Percentiles rank a stretch among this genome's conserved stretches.
Evolutionary conservation across 371 early-diverging fungal species (phyloP).

Genomic region (Fennellomyces sp.): DNA sequence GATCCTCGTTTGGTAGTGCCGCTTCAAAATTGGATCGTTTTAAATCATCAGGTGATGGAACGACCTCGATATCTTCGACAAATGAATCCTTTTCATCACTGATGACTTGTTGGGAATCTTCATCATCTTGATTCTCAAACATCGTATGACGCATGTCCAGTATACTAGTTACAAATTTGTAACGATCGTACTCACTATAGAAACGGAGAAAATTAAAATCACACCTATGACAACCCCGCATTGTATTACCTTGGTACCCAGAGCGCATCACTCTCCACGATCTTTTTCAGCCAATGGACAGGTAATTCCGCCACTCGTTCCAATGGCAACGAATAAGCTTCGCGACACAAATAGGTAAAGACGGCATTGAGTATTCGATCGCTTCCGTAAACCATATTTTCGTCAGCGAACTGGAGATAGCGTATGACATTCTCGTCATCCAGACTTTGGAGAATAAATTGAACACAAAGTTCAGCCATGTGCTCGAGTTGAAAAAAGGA

Average conservation of each 20-base stretch:
- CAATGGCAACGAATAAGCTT: constrained; percentile 49
- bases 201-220: background rate
- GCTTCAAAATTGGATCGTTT: constrained; percentile 19
- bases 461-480: constrained; percentile 53
- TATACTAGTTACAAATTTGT: constrained; percentile 52
- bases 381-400: constrained; percentile 55
- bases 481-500: constrained; percentile 62
- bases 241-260: constrained; percentile 63
- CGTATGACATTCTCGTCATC: constrained; percentile 49
- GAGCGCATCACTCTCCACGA: constrained; percentile 67
- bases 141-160: constrained; percentile 23
- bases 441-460: constrained; percentile 52
- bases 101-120: background rate
- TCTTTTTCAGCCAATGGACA: constrained; percentile 54
- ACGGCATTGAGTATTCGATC: constrained; percentile 60
- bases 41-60: background rate
- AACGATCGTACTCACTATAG: constrained; percentile 58
- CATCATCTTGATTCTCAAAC: constrained; percentile 13
- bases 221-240: too few relatives aligned
- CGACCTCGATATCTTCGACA: constrained; percentile 4
- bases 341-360: constrained; percentile 64
- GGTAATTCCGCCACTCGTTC: constrained; percentile 43
- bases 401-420: constrained; percentile 59
- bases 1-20: background rate
- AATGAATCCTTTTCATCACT: background rate